A percentile compares a stretch with the other conserved stretches of the same genome.
phyloP scores from a whole-genome alignment of 768 basidiomycete species.

The Pleurotus tuber-regium region DNA sequence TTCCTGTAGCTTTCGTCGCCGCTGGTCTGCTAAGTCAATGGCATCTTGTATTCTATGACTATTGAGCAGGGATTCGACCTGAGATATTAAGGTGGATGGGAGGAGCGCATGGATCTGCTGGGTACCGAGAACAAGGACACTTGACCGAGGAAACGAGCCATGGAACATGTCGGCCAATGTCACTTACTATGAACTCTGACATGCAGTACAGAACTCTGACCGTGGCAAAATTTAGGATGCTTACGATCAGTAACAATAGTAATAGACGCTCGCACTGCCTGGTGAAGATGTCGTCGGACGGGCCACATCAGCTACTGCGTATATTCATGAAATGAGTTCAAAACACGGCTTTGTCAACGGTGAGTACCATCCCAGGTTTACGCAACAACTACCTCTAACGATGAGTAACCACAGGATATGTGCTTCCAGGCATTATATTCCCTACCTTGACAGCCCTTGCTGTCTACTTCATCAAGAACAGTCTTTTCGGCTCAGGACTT shows the following conservation, averaged over 20 bases:
- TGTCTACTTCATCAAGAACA: constrained; percentile 32
- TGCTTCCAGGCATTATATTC: constrained; percentile 37
- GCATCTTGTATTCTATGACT: constrained; percentile 66
- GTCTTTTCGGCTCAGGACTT: constrained; percentile 28
- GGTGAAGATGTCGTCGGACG: no score
- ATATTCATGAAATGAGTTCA: no score
- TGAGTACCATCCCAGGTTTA: no score
- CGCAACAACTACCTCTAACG: no score
- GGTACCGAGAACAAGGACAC: constrained; percentile 58
- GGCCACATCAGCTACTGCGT: no score
- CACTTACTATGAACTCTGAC: no score
- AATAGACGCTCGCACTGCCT: no score
- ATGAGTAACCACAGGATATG: background rate
- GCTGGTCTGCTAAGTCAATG: constrained; percentile 56
- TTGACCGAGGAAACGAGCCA: constrained; percentile 62
- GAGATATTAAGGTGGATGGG: constrained; percentile 69
- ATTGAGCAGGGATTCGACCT: constrained; percentile 66
- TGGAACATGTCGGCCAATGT: background rate
- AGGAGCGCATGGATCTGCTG: constrained; percentile 65
- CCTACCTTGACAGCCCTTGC: constrained; percentile 34
- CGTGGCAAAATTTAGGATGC: no score
- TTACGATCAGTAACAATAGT: no score
- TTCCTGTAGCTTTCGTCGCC: constrained; percentile 53
- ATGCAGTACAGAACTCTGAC: no score
- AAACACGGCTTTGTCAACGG: no score